Evolutionary conservation across 73 alveolate species (phyloP).

Genomic region (Uronychia binucleata): DNA sequence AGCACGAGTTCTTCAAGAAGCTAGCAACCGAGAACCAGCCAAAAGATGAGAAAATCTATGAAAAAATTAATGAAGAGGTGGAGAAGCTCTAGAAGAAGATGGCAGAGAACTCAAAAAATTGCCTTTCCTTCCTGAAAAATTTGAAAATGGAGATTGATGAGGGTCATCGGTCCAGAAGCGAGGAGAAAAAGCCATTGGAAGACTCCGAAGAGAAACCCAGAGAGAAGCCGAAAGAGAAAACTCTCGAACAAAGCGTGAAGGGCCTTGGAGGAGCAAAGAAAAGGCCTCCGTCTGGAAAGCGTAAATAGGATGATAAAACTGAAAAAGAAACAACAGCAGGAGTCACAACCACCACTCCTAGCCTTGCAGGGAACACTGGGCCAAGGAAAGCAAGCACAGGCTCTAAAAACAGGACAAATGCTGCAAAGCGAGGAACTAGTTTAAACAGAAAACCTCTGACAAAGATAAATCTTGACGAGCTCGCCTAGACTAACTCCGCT

Average conservation of each 20-base stretch:
- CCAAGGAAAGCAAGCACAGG: conserved; percentile 1
- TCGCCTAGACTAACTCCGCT: not conserved
- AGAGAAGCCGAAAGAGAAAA: conserved; percentile 7
- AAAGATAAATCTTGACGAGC: not conserved
- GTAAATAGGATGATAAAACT: conserved; percentile 19
- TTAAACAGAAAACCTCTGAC: not conserved
- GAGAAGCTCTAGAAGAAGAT: not conserved
- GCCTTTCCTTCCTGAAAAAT: not conserved
- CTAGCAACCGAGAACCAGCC: conserved; percentile 16
- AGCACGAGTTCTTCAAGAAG: conserved; percentile 19
- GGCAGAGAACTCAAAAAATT: not conserved
- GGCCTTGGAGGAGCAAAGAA: no score
- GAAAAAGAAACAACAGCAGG: conserved; percentile 4
- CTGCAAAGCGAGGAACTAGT: not conserved
- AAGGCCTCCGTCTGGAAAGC: no score
- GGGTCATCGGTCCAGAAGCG: conserved; percentile 4
- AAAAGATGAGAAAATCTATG: conserved; percentile 24
- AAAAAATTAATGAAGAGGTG: conserved; percentile 31
- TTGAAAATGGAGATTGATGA: conserved; percentile 33
- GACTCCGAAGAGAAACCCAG: not conserved
- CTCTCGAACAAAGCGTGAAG: no score
- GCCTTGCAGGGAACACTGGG: not conserved
- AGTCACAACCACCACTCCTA: not conserved
- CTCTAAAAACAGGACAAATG: not conserved
- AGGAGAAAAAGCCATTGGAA: no score